A percentile compares a stretch with the other conserved stretches of the same genome.
These are phyloP conservation scores for Russula sp. DNA, from an alignment of 768 basidiomycete species.

Conservation along the genomic window DNA sequence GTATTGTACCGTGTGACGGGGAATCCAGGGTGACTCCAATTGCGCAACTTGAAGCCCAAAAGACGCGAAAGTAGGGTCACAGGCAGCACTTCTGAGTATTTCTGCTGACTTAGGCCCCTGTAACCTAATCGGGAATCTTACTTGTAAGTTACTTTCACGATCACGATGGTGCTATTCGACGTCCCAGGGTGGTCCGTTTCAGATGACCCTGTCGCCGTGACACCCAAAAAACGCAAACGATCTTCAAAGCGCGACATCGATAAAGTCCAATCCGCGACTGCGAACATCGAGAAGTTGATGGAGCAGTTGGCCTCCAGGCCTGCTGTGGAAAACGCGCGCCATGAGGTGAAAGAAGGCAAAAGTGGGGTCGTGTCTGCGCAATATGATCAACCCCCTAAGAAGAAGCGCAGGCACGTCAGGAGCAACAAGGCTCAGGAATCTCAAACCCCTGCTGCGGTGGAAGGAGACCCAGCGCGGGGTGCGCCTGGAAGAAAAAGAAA, in stretches of 20 bases:
- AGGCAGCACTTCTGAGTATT: no score
- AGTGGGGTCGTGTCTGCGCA: not conserved
- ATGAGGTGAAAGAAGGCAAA: not conserved
- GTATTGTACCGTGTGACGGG: not conserved
- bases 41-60: not conserved
- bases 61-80: no score
- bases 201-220: constrained; percentile 32
- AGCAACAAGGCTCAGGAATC: not conserved
- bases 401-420: constrained; percentile 1
- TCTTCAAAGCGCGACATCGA: constrained; percentile 35
- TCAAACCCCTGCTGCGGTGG: not conserved
- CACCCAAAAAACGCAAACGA: constrained; percentile 45
- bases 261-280: constrained; percentile 36
- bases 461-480: not conserved
- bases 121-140: no score
- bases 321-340: constrained; percentile 11
- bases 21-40: not conserved
- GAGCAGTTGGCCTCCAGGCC: constrained; percentile 37
- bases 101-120: no score
- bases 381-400: not conserved
- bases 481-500: not conserved
- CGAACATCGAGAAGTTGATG: constrained; percentile 59
- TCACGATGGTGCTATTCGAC: constrained; percentile 48
- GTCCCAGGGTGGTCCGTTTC: constrained; percentile 65
- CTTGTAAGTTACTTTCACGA: not conserved